Percentiles rank a stretch among this genome's conserved stretches.
phyloP scores from a whole-genome alignment of 139 green algal species.

The Ostreobium quekettii region DNA sequence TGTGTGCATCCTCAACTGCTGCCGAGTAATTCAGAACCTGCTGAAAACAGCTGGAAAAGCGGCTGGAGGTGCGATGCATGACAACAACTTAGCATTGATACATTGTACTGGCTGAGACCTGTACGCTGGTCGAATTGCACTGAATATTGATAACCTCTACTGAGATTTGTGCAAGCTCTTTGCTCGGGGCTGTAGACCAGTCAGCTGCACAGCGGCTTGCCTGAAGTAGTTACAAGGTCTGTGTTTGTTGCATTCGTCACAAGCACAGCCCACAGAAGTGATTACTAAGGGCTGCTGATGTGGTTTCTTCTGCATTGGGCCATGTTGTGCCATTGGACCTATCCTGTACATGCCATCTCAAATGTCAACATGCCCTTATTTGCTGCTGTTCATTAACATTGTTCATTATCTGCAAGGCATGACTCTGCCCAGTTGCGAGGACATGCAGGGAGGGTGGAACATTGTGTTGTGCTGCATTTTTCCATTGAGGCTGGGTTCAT shows the following conservation, averaged over 20 bases:
- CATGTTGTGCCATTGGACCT: no score
- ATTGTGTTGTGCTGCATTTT: background rate
- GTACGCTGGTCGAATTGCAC: no score
- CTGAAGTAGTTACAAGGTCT: no score
- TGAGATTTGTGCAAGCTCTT: conserved; percentile 1
- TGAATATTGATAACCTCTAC: background rate
- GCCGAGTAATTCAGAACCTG: conserved; percentile 73
- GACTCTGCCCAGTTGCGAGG: background rate
- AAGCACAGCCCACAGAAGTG: no score
- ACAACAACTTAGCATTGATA: background rate
- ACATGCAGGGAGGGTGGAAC: background rate
- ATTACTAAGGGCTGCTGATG: no score
- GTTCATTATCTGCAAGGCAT: background rate
- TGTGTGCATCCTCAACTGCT: conserved; percentile 86
- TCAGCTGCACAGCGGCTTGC: no score
- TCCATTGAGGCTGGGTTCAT: no score
- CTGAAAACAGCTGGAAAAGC: conserved; percentile 33
- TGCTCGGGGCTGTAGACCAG: background rate
- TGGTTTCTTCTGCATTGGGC: no score
- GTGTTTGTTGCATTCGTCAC: no score
- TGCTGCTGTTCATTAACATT: background rate
- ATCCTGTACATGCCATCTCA: no score
- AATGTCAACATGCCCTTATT: background rate
- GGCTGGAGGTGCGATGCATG: conserved; percentile 17
- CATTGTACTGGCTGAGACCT: no score